Percentiles rank a stretch among this genome's conserved stretches.
phyloP scores from a whole-genome alignment of 202 grass and related monocot genomes.

The Schoenoplectus triqueter region DNA sequence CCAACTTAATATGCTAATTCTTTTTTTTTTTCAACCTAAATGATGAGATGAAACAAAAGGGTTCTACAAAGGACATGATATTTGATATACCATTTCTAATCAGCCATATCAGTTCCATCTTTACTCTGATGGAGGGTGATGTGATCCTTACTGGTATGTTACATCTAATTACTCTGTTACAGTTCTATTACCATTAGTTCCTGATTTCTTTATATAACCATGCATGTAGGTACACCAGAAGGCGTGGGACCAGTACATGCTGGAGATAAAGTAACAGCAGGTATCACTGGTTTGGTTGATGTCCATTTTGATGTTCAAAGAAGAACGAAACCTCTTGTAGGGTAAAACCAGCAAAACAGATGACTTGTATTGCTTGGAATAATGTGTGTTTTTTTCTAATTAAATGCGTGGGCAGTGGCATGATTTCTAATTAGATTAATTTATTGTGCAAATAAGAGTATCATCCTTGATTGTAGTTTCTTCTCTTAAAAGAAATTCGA shows the following conservation, averaged over 20 bases:
- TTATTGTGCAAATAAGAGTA: constrained; percentile 32
- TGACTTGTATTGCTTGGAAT: constrained; percentile 4
- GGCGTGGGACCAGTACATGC: constrained; percentile 78
- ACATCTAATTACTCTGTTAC: constrained; percentile 28
- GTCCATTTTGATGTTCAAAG: constrained; percentile 87
- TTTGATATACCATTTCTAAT: constrained; percentile 96
- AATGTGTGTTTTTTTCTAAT: constrained; percentile 6
- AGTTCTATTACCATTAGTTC: constrained; percentile 23
- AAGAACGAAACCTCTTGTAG: constrained; percentile 47
- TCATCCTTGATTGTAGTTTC: background rate
- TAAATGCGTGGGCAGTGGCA: background rate
- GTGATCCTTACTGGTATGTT: constrained; percentile 87
- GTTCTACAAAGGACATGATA: constrained; percentile 88
- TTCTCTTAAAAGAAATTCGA: background rate
- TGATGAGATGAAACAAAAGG: constrained; percentile 89
- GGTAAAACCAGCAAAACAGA: background rate
- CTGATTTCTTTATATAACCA: constrained; percentile 29
- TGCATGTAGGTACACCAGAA: constrained; percentile 71
- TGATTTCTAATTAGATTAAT: background rate
- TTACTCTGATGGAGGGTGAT: constrained; percentile 94
- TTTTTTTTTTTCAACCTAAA: constrained; percentile 57
- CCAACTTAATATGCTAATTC: constrained; percentile 30
- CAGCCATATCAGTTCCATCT: constrained; percentile 92
- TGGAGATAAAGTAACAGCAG: constrained; percentile 92
- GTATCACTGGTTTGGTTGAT: constrained; percentile 87